These are phyloP conservation scores for Fusarium pseudoanthophilum DNA, from an alignment of 2,329 filamentous ascomycete genomes.

Conservation along the genomic window DNA sequence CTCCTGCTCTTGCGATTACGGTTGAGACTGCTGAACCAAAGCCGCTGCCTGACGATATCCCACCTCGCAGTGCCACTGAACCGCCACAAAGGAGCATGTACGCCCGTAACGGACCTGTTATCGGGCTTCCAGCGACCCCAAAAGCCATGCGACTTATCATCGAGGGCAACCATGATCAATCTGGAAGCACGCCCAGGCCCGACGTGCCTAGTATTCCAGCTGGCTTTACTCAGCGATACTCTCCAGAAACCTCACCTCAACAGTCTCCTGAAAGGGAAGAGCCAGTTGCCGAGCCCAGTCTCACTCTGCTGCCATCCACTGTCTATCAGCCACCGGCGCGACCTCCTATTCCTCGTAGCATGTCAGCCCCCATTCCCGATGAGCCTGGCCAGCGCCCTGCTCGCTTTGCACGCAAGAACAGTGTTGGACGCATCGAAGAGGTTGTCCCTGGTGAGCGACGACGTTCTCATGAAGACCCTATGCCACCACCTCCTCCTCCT, in stretches of 20 bases:
- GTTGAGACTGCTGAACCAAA: slow-evolving; percentile 59
- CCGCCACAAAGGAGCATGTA: slow-evolving; percentile 65
- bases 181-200: slow-evolving; percentile 56
- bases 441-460: slow-evolving; percentile 54
- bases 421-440: slow-evolving; percentile 59
- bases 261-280: slow-evolving; percentile 49
- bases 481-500: slow-evolving; percentile 65
- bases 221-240: slow-evolving; percentile 57
- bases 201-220: slow-evolving; percentile 66
- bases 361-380: slow-evolving; percentile 67
- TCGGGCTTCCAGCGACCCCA: slow-evolving; percentile 90
- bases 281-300: slow-evolving; percentile 38
- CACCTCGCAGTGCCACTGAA: slow-evolving; percentile 73
- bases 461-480: slow-evolving; percentile 61
- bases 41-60: slow-evolving; percentile 55
- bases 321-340: slow-evolving; percentile 67
- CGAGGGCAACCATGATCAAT: slow-evolving; percentile 61
- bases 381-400: slow-evolving; percentile 45
- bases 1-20: slow-evolving; percentile 42
- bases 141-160: slow-evolving; percentile 89
- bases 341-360: slow-evolving; percentile 66
- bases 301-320: slow-evolving; percentile 67
- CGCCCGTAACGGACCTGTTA: slow-evolving; percentile 60
- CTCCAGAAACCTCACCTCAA: slow-evolving; percentile 53
- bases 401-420: slow-evolving; percentile 51